Evolutionary conservation across 306 rosid species (phyloP), one percentile per base, ranked within the genome.

Genomic region (Casuarina equisetifolia): DNA sequence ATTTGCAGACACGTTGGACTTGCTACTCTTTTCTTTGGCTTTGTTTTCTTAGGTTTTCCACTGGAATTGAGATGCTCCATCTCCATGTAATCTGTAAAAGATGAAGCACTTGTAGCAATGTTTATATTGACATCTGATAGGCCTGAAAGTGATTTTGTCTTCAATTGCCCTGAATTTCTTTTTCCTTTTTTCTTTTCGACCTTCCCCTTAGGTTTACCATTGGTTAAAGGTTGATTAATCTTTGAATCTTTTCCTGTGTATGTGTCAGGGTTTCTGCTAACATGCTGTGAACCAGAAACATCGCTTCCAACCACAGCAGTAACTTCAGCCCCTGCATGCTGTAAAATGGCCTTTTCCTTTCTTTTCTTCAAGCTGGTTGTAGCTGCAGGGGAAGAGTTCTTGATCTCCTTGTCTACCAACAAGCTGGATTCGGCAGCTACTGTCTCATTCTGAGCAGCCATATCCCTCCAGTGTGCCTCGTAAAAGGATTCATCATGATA

Each of bases 61-160:
- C 53, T 78, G n/a, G 83, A 69, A 63, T 17, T 64, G 46, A 20
- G 39, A 48, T 50, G 39, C 55, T 40, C 71, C 4, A 8, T 44
- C 19, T 67, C 83, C 42, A 66, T 45, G 46, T 79, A 70, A 54
- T 75, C 89, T 76, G 76, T 79, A 6, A 77, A 69, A 38, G 73
- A 32, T 40, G 68, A 53, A 63, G 79, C 69, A 64, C 73, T 73
- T 4, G 71, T 7, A 53, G 88, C 73, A 42, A 46, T 55, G 76
- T 67, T 76, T 46, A 64, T 59, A 72, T 88, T 92, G 72, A 85
- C 80, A 79, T 88, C 89, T 54, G 85, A 86, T 66, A 89, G 84
- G 69, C 91, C 89, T 45, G 90, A 85, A 75, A 89, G 94, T 70
- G 91, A 74, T 80, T 86, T 89, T 43, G 82, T 84, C 84, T 84